phyloP scores from a whole-genome alignment of 345 rosid species.

The Erysimum cheiranthoides region DNA sequence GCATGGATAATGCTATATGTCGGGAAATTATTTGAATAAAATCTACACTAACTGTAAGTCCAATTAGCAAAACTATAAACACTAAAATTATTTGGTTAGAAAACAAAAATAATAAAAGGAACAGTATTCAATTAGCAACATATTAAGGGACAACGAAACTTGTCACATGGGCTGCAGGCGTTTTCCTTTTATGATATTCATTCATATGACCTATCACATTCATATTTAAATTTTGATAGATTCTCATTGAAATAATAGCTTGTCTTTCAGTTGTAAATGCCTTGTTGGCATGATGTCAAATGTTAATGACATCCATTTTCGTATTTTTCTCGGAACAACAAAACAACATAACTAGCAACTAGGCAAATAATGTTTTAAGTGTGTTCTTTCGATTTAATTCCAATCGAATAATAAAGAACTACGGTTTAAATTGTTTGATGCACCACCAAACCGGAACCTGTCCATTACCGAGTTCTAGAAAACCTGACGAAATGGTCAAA shows the following conservation, averaged over 20 bases:
- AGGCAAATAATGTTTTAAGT: neutral
- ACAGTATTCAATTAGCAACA: neutral
- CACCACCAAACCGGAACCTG: neutral
- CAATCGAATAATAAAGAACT: neutral
- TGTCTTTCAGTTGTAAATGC: neutral
- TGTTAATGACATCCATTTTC: too few species aligned
- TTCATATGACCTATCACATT: neutral
- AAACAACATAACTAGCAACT: too few species aligned
- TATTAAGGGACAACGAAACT: neutral
- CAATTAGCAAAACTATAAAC: conserved; percentile 24
- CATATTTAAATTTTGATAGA: neutral
- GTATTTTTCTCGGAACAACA: too few species aligned
- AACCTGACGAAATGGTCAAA: neutral
- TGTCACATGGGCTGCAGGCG: conserved; percentile 11
- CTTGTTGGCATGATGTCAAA: too few species aligned
- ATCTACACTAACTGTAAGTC: conserved; percentile 14
- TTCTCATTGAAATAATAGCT: neutral
- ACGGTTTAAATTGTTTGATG: neutral
- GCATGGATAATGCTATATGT: conserved; percentile 25
- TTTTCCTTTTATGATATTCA: neutral
- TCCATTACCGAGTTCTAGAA: neutral
- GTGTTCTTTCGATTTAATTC: neutral
- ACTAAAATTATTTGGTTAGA: conserved; percentile 13
- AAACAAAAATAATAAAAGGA: conserved; percentile 7
- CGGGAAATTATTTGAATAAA: conserved; percentile 16